Evolutionary conservation across 73 alveolate species (phyloP), one percentile per base, ranked within the genome.

Genomic region (Tetrahymena malaccensis): DNA sequence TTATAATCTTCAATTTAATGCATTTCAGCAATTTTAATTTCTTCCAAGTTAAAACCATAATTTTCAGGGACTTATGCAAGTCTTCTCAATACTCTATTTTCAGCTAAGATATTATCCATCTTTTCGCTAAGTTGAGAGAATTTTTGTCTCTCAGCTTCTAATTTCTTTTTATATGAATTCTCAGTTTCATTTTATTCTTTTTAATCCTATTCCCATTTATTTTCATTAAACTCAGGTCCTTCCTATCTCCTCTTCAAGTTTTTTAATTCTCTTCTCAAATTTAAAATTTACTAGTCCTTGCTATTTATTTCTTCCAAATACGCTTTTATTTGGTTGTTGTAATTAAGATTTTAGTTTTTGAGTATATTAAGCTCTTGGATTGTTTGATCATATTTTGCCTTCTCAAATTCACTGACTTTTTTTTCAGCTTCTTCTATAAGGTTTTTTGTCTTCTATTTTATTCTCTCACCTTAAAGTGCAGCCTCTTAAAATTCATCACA

Each of bases 61-160:
- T 98, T 98, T 55, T 99, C 99, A 6, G 99, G 99, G 25, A 99
- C 99, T 95, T 98, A 98, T 8, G 99, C 98, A 98, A 98, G 98
- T 94, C 98, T 98, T 94, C 99, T 98, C 93, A 99, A 97, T 19
- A 97, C 98, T 97, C 99, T 96, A 97, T 99, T 99, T 96, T 99
- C 99, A 31, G 99, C 98, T 25, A 43, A 50, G 70, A 95, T 70
- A 11, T 57, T 93, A 57, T 95, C 94, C 44, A 85, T 95, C 93
- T 95, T 89, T 50, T 95, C 97, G 13, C 93, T 94, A 13, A 95
- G 93, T 70, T 95, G 43, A 22, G 44, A 38, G 38, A 95, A 43
- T 43, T 95, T 95, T 25, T 85, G 50, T 89, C 97, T 95, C 84
- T 95, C 94, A 89, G 93, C 97, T 27, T 95, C 85, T 3, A 95